phyloP scores from a whole-genome alignment of 169 alveolate species.

The Cryptosporidium parvum region DNA sequence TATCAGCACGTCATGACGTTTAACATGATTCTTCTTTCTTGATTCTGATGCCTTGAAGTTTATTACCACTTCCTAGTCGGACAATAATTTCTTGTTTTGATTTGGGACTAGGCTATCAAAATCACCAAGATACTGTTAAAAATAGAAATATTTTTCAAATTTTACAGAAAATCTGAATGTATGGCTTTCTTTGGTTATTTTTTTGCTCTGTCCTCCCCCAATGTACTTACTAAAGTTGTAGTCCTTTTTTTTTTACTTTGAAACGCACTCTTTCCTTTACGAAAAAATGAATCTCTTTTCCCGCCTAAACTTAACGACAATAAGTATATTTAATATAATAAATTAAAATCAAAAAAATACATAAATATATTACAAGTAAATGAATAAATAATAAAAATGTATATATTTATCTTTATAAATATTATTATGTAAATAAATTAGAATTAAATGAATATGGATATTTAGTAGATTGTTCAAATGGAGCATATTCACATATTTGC shows the following conservation, averaged over 20 bases:
- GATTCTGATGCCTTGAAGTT: neutral
- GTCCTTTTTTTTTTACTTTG: neutral
- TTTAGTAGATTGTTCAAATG: too few species aligned
- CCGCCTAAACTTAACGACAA: constrained; percentile 22
- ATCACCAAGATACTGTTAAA: neutral
- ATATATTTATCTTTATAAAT: too few species aligned
- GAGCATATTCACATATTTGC: too few species aligned
- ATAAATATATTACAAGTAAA: too few species aligned
- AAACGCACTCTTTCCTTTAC: constrained; percentile 36
- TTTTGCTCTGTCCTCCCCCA: neutral
- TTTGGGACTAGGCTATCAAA: neutral
- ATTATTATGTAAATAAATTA: too few species aligned
- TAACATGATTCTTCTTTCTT: constrained; percentile 26
- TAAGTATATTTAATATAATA: constrained; percentile 3
- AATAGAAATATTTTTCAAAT: neutral
- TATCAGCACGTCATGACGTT: neutral
- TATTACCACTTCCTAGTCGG: neutral
- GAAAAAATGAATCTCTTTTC: constrained; percentile 9
- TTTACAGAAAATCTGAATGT: neutral
- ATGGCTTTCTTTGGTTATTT: neutral
- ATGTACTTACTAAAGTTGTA: neutral
- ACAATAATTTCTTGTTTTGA: neutral
- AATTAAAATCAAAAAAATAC: neutral
- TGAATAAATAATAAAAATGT: too few species aligned
- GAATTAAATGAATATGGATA: too few species aligned